Base-by-base conservation (phyloP, 306 rosid genomes). In the Hippophae tibetana region DNA sequence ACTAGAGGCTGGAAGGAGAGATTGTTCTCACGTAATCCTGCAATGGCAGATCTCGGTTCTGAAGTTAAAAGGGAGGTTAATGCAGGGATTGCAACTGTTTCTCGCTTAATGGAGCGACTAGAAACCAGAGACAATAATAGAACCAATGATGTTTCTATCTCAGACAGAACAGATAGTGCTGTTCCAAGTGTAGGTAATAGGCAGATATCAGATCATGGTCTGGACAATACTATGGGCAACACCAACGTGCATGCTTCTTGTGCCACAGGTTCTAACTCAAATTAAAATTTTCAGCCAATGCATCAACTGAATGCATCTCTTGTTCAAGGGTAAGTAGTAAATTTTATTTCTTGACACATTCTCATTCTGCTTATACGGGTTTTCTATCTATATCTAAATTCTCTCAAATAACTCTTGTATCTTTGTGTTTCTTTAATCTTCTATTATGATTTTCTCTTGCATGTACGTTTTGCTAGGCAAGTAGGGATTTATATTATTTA, bases 1-100 rank as follows among this genome's bases (percentile, higher is more conserved):
- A 88, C 99, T 6, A 80, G 76, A 80, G 89, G 96, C 42, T 92
- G 99, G 99, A 92, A 73, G 84, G 99, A 92, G 69, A 92, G 85
- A 72, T 76, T 86, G 71, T 92, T 87, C 74, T 87, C 98, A 67
- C 95, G 95, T 62, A 83, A 85, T 60, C 72, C 80, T 55, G 57
- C 96, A 48, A 72, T 85, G 92, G 58, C 89, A 67, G 96, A 92
- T 58, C 61, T 83, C 64, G 96, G 96, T 70, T 73, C 96, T 58
- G 98, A 87, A 69, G 96, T 80, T 64, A 81, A 63, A 73, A 81
- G 86, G 63, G 98, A 92, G 70, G 96, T 81, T 57, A 80, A 83
- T 82, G 86, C 86, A 5, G 90, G 95, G 50, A 76, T 87, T 64
- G 95, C 89, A 63, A 87, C 87, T 56, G 88, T 88, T 52, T 87